These are phyloP conservation scores for Fusarium buxicola DNA, from an alignment of 2,329 filamentous ascomycete genomes.

Conservation along the genomic window DNA sequence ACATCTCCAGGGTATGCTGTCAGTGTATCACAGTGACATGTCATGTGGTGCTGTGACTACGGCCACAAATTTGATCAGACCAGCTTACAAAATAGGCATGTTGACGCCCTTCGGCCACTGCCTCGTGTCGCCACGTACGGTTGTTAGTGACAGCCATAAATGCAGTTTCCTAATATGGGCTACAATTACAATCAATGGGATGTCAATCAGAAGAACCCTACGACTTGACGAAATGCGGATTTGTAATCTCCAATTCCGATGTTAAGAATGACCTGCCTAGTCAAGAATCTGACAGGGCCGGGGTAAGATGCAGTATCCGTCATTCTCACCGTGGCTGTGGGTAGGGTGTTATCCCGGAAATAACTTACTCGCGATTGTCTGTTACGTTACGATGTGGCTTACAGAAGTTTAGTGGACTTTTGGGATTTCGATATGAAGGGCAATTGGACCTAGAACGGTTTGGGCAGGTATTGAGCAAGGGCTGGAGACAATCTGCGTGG, in stretches of 20 bases:
- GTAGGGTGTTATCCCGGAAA: not conserved
- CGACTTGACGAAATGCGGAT: not conserved
- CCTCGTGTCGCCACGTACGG: constrained; percentile 6
- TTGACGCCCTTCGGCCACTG: not conserved
- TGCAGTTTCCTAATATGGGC: constrained; percentile 2
- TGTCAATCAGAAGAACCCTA: constrained; percentile 14
- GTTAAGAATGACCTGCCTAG: constrained; percentile 30
- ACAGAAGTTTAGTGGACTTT: not conserved
- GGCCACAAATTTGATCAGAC: not conserved
- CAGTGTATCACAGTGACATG: not conserved
- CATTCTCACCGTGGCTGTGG: constrained; percentile 15
- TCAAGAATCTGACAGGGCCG: constrained; percentile 23
- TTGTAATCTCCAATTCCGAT: constrained; percentile 19
- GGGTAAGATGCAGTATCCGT: constrained; percentile 23
- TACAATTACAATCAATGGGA: constrained; percentile 14
- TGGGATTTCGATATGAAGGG: not conserved
- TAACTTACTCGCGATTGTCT: not conserved
- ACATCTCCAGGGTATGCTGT: not conserved
- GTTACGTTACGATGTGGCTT: constrained; percentile 8
- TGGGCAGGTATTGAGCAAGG: not conserved
- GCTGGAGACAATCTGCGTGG: not conserved
- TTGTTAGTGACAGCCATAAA: not conserved
- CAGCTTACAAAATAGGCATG: not conserved
- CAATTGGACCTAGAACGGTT: not conserved
- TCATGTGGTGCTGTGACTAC: not conserved